phyloP scores from a whole-genome alignment of 441 rosid species.

The Iberis amara region DNA sequence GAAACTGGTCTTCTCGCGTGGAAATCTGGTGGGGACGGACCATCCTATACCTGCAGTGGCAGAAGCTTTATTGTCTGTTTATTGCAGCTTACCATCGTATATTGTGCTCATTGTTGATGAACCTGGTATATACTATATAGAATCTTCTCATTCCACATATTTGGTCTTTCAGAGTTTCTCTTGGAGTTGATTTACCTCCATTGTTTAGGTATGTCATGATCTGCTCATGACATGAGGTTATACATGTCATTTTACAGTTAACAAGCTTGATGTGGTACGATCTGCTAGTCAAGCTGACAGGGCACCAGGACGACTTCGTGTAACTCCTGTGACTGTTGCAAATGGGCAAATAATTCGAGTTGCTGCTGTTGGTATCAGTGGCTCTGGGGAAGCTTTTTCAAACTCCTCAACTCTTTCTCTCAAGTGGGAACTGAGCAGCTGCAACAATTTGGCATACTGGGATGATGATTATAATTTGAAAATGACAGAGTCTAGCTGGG shows the following conservation, averaged over 20 bases:
- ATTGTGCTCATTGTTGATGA: conserved; percentile 78
- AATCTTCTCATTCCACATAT: conserved; percentile 9
- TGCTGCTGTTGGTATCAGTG: conserved; percentile 72
- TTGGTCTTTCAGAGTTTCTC: conserved; percentile 17
- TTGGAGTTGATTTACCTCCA: conserved; percentile 4
- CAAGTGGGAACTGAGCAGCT: conserved; percentile 72
- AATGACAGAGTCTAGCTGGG: conserved; percentile 67
- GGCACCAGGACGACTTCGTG: conserved; percentile 50
- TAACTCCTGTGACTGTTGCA: conserved; percentile 70
- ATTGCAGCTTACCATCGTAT: conserved; percentile 71
- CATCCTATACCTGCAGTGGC: conserved; percentile 79
- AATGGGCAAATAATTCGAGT: conserved; percentile 78
- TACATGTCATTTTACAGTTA: conserved; percentile 49
- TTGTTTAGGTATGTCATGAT: conserved; percentile 3
- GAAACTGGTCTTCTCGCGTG: conserved; percentile 72
- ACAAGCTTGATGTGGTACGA: conserved; percentile 55
- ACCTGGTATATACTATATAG: conserved; percentile 62
- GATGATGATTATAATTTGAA: conserved; percentile 46
- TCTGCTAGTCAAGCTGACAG: conserved; percentile 58
- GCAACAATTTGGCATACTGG: conserved; percentile 78
- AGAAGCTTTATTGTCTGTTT: conserved; percentile 52
- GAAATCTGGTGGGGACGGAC: conserved; percentile 74
- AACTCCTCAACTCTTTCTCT: conserved; percentile 85
- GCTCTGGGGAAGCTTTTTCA: conserved; percentile 73
- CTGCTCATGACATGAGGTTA: conserved; percentile 21